Evolutionary conservation across 2,329 filamentous ascomycete genomes (phyloP), one percentile per base, ranked within the genome.

Genomic region (Aspergillus melleus): DNA sequence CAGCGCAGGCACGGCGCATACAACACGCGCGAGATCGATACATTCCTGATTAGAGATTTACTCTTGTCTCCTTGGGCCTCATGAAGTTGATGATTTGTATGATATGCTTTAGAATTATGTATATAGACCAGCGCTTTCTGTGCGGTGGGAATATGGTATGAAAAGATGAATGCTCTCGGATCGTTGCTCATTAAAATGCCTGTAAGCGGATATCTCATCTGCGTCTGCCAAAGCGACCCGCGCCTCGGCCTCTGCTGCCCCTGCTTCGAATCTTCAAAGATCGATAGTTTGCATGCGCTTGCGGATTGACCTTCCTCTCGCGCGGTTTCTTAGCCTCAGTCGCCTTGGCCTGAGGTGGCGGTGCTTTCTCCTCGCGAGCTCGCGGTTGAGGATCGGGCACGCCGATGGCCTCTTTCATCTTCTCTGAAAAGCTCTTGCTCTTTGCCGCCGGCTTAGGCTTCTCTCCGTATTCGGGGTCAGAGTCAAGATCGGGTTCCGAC

Each of bases 231-330:
- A 79, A 80, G 51, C 77, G 70, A 8, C 76, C 71, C 24, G 64
- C 67, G 14, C 69, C 70, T 57, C 70, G 68, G 24, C 72, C 73
- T 60, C 74, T 73, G 10, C 69, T 68, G 14, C 71, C 71, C 59
- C 72, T 72, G 62, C 76, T 77, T 42, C 76, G 70, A 60, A 82
- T 80, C 64, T 81, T 82, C 63, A 82, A 61, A 11, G 78, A 76
- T 14, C 79, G 72, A 60, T 80, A 82, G 63, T 82, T 82, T 16
- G 79, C 78, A 72, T 82, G 80, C 16, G 80, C 76, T 50, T 77
- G 71, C 0, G 78, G 74, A 50, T 80, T 80, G 57, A 80, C 67
- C 63, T 76, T 80, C 36, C 74, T 70, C 30, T 64, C 55, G 12
- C 63, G 66, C 32, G 69, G 63, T 50, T 69, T 71, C 49, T 71